phyloP scores from a whole-genome alignment of 1,284 basidiomycete genomes.

The Apiotrichum brassicae region DNA sequence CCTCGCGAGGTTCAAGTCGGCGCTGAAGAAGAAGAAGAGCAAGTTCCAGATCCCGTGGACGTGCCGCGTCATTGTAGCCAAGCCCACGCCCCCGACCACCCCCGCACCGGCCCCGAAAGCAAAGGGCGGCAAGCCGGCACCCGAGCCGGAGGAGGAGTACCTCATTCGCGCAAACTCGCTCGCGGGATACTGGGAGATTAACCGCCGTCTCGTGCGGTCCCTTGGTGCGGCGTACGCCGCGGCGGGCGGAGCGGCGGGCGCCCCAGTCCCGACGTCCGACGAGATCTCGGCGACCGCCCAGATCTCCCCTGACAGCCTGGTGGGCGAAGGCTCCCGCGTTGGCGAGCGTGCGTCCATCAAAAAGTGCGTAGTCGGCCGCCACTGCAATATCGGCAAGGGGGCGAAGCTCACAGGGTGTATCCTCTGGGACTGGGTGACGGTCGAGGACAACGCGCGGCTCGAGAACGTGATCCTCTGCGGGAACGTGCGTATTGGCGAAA shows the following conservation, averaged over 20 bases:
- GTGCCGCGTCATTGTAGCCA: constrained; percentile 33
- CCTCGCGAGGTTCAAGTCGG: constrained; percentile 11
- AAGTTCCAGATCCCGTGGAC: constrained; percentile 20
- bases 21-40: background rate
- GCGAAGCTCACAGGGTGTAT: constrained; percentile 80
- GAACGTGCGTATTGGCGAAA: constrained; percentile 71
- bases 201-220: constrained; percentile 50
- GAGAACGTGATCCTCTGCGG: constrained; percentile 83
- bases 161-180: constrained; percentile 78
- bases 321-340: constrained; percentile 73
- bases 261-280: background rate
- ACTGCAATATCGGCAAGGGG: constrained; percentile 81
- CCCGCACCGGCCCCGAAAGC: background rate
- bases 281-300: constrained; percentile 58
- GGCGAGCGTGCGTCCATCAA: constrained; percentile 82
- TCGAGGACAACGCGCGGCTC: constrained; percentile 66
- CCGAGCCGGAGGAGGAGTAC: constrained; percentile 52
- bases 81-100: constrained; percentile 12
- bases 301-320: constrained; percentile 76
- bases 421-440: constrained; percentile 78
- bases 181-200: constrained; percentile 72
- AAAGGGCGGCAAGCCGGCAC: constrained; percentile 18
- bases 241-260: constrained; percentile 6
- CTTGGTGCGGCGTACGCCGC: constrained; percentile 18
- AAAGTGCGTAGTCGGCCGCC: constrained; percentile 77